Evolutionary conservation across 2,329 filamentous ascomycete genomes (phyloP).

Genomic region (Fusarium nisikadoi): DNA sequence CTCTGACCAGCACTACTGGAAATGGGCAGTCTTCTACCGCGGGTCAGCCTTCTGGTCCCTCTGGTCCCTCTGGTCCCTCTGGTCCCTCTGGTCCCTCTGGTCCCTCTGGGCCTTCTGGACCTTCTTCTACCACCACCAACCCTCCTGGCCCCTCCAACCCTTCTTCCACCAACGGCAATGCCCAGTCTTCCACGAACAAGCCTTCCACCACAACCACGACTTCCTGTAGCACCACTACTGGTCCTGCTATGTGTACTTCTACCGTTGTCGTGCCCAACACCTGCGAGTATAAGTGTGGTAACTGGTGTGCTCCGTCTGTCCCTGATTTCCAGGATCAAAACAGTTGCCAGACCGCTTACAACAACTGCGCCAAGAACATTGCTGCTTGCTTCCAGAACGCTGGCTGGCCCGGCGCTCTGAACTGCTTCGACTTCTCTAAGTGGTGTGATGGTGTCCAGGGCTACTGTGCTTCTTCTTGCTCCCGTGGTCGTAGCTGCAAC

Average conservation of each 20-base stretch:
- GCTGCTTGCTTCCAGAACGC: constrained; percentile 63
- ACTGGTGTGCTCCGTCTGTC: constrained; percentile 63
- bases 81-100: background rate
- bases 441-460: constrained; percentile 61
- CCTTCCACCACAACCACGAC: constrained; percentile 31
- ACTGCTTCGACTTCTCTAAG: constrained; percentile 61
- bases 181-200: constrained; percentile 21
- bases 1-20: constrained; percentile 49
- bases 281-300: constrained; percentile 66
- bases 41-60: constrained; percentile 8
- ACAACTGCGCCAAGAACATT: constrained; percentile 59
- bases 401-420: constrained; percentile 59
- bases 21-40: constrained; percentile 17
- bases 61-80: too few species aligned
- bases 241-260: constrained; percentile 58
- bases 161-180: constrained; percentile 32
- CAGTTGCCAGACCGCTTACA: constrained; percentile 55
- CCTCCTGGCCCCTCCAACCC: constrained; percentile 3
- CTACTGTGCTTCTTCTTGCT: constrained; percentile 57
- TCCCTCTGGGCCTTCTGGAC: background rate
- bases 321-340: constrained; percentile 58
- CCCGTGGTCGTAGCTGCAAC: constrained; percentile 47
- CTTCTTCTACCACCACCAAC: constrained; percentile 6
- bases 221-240: constrained; percentile 49
- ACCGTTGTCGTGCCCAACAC: constrained; percentile 57